Conservation (phyloP, 2,329 filamentous ascomycete genomes). For the Nothophaeocryptopus gaeumannii region DNA sequence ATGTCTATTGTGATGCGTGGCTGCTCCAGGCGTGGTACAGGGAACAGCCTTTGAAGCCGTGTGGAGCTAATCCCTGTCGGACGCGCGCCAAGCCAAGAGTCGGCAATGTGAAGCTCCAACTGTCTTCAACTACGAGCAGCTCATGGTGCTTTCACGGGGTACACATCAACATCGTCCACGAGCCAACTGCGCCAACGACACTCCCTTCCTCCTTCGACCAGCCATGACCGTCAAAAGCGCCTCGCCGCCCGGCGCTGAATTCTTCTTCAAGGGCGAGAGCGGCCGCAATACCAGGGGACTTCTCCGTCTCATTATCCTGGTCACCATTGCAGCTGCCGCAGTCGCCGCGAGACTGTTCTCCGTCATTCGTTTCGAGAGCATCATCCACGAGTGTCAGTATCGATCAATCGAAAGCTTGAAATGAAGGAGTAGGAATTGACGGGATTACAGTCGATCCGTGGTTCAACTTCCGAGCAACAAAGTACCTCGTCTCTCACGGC, state of each 20-base stretch:
- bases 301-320: constrained; percentile 84
- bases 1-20: too few relatives aligned
- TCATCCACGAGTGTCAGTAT: constrained; percentile 96
- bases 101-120: too few relatives aligned
- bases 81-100: too few relatives aligned
- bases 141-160: too few relatives aligned
- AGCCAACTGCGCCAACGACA: too few relatives aligned
- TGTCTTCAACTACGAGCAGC: too few relatives aligned
- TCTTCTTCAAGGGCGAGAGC: constrained; percentile 72
- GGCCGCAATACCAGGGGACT: constrained; percentile 79
- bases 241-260: constrained; percentile 26
- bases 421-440: constrained; percentile 15
- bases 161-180: too few relatives aligned
- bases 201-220: too few relatives aligned
- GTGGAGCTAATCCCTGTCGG: too few relatives aligned
- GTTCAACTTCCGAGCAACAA: constrained; percentile 99
- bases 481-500: constrained; percentile 93
- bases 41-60: too few relatives aligned
- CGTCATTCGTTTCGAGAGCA: constrained; percentile 98
- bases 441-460: constrained; percentile 79
- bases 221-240: constrained; percentile 22
- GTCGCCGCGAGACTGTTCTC: constrained; percentile 94
- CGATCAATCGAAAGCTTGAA: constrained; percentile 2
- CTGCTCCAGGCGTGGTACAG: too few relatives aligned
- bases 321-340: constrained; percentile 85